Evolutionary conservation across 2,329 filamentous ascomycete species (phyloP), one percentile per base, ranked within the genome.

Genomic region (Tolypocladium cylindrosporum): DNA sequence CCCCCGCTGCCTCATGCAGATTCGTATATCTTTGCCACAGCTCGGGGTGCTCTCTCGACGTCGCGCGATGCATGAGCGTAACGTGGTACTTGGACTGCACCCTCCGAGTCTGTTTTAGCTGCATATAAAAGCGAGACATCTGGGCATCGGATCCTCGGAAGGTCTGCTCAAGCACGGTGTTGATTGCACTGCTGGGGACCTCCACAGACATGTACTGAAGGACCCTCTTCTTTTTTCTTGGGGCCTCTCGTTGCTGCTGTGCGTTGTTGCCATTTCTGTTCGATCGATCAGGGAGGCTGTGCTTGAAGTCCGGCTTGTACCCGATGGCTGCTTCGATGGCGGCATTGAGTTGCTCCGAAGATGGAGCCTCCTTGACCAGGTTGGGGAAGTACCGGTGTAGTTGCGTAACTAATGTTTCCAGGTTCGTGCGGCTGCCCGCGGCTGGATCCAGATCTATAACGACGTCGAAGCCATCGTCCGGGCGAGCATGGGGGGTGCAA

Each of bases 21-120:
- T 80, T 74, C 6, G 69, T 71, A 64, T 97, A 93, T 57, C 79
- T 81, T 57, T 87, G 75, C 94, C 94, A 99, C 57, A 93, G 77
- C 10, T 87, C 82, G 0, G 86, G 81, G 62, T 86, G 73, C 37
- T 86, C 74, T 45, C 78, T 77, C 11, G 83, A 76, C 3, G 76
- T 77, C 13, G 87, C 85, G 53, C 87, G 86, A 72, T 99, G 94
- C 71, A 97, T 91, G 43, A 99, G 81, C 0, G 94, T 99, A 59
- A 99, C 90, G 70, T 99, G 94, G 71, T 97, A 99, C 45, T 86
- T 80, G n/a, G 80, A 69, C 72, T 97, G 93, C 7, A 97, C 75
- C 57, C 94, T 89, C 24, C 87, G 81, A 2, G 79, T 81, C 64
- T 88, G 80, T 70, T 88, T 83, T 40, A 99, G 81, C 58, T 90